Percentiles rank a stretch among this genome's conserved stretches.
Conservation (phyloP, 306 rosid genomes). For the Medicago arabica region DNA sequence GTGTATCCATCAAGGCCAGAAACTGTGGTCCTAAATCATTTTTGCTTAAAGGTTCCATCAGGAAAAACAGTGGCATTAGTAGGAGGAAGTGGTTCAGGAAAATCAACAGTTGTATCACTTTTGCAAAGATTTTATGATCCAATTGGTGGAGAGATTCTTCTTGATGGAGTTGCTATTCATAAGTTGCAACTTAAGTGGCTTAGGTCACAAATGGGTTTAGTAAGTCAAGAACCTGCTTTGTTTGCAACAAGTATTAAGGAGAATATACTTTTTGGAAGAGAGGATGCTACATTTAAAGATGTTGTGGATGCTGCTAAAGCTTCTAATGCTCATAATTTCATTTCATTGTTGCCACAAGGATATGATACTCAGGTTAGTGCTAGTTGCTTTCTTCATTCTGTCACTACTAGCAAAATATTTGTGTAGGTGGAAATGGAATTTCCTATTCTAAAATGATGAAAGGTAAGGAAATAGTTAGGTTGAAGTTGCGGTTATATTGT, state of each 20-base stretch:
- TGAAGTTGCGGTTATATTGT: no score
- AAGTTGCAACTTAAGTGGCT: conserved; percentile 81
- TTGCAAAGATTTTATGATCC: conserved; percentile 92
- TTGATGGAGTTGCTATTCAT: conserved; percentile 72
- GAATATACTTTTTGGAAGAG: conserved; percentile 87
- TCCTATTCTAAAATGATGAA: no score
- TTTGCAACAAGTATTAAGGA: conserved; percentile 84
- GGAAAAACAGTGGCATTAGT: conserved; percentile 84
- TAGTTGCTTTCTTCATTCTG: no score
- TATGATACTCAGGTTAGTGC: conserved; percentile 82
- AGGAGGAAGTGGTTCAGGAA: conserved; percentile 91
- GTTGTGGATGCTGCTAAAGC: conserved; percentile 73
- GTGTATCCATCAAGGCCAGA: conserved; percentile 92
- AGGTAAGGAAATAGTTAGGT: no score
- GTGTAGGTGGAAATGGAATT: no score
- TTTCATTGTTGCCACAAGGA: conserved; percentile 68
- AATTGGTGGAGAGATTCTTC: conserved; percentile 59
- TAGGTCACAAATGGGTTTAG: conserved; percentile 89
- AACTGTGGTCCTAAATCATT: conserved; percentile 57
- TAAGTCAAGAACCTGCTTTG: conserved; percentile 92
- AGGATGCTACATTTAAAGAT: conserved; percentile 67
- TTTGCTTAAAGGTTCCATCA: conserved; percentile 66
- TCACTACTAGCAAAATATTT: no score
- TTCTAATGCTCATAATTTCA: conserved; percentile 87
- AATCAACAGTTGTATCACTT: conserved; percentile 79